Conservation (phyloP, 2,329 filamentous ascomycete species). For the Aspergillus pseudoviridinutans region DNA sequence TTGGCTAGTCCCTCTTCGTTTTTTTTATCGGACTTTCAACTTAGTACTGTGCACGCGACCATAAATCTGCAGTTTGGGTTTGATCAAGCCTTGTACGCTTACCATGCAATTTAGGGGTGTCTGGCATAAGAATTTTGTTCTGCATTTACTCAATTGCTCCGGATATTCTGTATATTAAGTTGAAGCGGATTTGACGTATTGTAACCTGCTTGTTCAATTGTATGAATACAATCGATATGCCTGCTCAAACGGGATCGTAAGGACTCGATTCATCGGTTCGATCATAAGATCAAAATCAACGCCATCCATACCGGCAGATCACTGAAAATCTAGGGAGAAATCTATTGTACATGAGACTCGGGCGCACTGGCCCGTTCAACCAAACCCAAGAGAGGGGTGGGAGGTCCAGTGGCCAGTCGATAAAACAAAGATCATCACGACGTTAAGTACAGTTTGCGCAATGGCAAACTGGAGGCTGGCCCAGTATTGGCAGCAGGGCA, state of each 20-base stretch:
- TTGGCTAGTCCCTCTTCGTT: not conserved
- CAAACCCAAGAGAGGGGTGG: not conserved
- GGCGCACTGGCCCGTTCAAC: not conserved
- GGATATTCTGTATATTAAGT: not conserved
- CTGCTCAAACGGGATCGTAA: not conserved
- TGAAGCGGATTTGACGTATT: not conserved
- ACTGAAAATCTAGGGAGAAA: not conserved
- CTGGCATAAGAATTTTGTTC: not conserved
- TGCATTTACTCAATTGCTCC: not conserved
- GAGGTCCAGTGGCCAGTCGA: not conserved
- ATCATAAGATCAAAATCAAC: not conserved
- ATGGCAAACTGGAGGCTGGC: not conserved
- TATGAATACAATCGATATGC: not conserved
- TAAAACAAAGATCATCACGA: not conserved
- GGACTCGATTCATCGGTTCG: not conserved
- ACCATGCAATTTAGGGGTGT: not conserved
- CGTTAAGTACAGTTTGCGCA: conserved; percentile 1
- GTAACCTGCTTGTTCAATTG: not conserved
- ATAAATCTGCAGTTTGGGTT: not conserved
- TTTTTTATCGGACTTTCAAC: not conserved
- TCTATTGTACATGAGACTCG: not conserved
- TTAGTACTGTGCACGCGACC: not conserved
- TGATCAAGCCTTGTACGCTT: not conserved
- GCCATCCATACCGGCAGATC: not conserved
- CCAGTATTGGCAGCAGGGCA: not conserved